Conservation (phyloP, 2,329 filamentous ascomycete species). For the Hypoxylon sp. region DNA sequence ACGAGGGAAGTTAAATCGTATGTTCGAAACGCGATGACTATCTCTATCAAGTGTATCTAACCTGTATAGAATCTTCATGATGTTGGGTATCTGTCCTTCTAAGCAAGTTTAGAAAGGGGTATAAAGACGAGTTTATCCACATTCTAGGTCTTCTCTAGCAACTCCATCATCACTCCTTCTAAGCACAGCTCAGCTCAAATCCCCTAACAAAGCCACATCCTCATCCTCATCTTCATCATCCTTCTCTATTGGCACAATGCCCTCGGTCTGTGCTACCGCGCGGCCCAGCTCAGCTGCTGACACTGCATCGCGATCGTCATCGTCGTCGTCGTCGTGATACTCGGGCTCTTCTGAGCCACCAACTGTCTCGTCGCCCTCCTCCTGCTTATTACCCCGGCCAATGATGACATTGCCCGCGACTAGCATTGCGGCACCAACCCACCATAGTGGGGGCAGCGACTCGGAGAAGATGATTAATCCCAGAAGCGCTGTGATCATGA, state of each 20-base stretch:
- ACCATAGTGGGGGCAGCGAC: slow-evolving; percentile 80
- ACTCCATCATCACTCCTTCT: not conserved
- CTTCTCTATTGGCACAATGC: slow-evolving; percentile 33
- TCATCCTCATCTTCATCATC: slow-evolving; percentile 45
- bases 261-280: slow-evolving; percentile 15
- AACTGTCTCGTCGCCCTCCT: not conserved
- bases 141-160: not conserved
- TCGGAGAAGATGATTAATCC: slow-evolving; percentile 81
- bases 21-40: not conserved
- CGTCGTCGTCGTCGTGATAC: slow-evolving; percentile 9
- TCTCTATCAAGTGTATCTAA: not conserved
- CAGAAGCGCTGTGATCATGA: slow-evolving; percentile 81
- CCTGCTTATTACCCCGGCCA: slow-evolving; percentile 68
- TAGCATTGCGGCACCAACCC: slow-evolving; percentile 78
- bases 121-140: not conserved
- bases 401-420: slow-evolving; percentile 85
- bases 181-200: slow-evolving; percentile 38
- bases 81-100: slow-evolving; percentile 17
- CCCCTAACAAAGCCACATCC: slow-evolving; percentile 50
- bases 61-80: not conserved
- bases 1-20: not conserved
- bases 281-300: slow-evolving; percentile 35
- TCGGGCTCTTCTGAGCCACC: not conserved
- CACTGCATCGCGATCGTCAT: slow-evolving; percentile 11
- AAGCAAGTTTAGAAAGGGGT: not conserved